Evolutionary conservation across 2,329 filamentous ascomycete species (phyloP).

Genomic region (Colletotrichum lupini): DNA sequence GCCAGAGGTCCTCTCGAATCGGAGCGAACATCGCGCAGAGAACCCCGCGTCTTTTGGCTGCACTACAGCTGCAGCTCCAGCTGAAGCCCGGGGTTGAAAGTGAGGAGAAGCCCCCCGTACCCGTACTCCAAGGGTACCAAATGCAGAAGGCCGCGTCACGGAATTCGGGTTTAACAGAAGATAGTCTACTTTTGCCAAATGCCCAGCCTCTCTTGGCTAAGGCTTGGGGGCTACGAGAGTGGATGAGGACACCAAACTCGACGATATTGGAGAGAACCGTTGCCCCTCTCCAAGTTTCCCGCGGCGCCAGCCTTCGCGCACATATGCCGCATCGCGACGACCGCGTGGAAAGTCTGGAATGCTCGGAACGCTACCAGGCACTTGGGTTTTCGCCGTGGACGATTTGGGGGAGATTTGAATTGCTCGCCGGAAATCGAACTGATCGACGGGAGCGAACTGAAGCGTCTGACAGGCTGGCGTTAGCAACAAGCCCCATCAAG

Average conservation of each 20-base stretch:
- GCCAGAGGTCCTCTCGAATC: not conserved
- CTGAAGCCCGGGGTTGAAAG: not conserved
- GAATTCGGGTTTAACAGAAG: not conserved
- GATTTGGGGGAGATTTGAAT: not conserved
- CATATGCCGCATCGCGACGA: not conserved
- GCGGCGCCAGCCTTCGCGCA: not conserved
- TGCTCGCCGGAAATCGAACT: not conserved
- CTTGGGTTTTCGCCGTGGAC: not conserved
- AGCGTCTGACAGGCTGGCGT: slow-evolving; percentile 1
- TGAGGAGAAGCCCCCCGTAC: not conserved
- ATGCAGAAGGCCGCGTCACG: slow-evolving; percentile 10
- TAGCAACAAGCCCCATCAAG: not conserved
- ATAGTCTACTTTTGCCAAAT: not conserved
- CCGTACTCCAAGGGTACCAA: not conserved
- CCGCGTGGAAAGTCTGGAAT: not conserved
- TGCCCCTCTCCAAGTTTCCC: not conserved
- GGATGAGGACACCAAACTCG: not conserved
- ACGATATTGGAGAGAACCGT: not conserved
- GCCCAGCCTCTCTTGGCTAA: not conserved
- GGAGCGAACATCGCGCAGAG: not conserved
- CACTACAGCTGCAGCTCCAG: not conserved
- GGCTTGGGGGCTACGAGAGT: not conserved
- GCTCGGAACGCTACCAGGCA: not conserved
- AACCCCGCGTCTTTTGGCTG: not conserved
- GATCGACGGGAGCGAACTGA: not conserved